phyloP scores from a whole-genome alignment of 371 early-diverging fungal genomes.

The Neoconidiobolus thromboides region DNA sequence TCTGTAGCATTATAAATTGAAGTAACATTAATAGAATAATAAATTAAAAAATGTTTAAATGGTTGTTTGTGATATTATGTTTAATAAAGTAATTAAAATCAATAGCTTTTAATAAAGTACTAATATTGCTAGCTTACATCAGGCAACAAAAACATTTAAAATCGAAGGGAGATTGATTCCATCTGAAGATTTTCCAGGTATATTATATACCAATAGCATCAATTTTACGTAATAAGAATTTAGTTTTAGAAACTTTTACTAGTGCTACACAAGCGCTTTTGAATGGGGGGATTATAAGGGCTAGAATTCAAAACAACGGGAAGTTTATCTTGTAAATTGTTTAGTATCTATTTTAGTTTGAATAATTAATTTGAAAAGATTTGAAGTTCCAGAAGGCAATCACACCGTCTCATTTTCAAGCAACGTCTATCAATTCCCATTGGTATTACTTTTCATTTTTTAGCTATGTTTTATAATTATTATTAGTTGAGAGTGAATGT shows the following conservation, averaged over 20 bases:
- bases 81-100: too few relatives aligned
- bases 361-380: not conserved
- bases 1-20: too few relatives aligned
- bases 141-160: not conserved
- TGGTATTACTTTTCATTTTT: not conserved
- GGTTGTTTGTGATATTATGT: too few relatives aligned
- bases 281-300: not conserved
- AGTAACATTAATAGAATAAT: too few relatives aligned
- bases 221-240: not conserved
- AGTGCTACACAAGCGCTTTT: not conserved
- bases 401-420: not conserved
- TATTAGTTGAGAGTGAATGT: not conserved
- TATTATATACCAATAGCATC: not conserved
- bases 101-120: too few relatives aligned
- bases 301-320: not conserved
- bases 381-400: not conserved
- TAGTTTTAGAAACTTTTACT: not conserved
- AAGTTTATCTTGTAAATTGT: not conserved
- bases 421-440: not conserved
- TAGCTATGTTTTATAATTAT: not conserved
- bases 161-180: not conserved
- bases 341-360: not conserved
- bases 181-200: not conserved
- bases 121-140: too few relatives aligned
- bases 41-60: too few relatives aligned